Evolutionary conservation across 192 early-diverging fungal species (phyloP).

Genomic region (Coemansia sp.): DNA sequence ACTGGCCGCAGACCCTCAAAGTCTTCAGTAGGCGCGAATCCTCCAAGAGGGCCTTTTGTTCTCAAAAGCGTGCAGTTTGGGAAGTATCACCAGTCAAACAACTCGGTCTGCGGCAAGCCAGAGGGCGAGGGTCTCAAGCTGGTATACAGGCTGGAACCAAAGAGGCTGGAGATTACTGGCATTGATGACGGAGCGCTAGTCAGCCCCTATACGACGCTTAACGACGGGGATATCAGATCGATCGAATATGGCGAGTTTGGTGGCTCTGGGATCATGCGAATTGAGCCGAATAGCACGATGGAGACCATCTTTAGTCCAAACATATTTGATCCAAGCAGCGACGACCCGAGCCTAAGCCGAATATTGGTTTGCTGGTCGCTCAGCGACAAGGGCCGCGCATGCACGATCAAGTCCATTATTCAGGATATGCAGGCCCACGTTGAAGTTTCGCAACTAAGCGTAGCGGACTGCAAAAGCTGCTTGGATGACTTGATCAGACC

Average conservation of each 20-base stretch:
- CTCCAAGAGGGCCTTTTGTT: not conserved
- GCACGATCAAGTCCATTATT: not conserved
- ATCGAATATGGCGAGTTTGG: slow-evolving; percentile 15
- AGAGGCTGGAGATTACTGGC: slow-evolving; percentile 18
- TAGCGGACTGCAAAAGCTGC: slow-evolving; percentile 2
- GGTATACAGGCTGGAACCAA: slow-evolving; percentile 1
- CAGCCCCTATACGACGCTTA: slow-evolving; percentile 16
- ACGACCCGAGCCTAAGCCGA: slow-evolving; percentile 9
- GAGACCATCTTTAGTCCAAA: slow-evolving; percentile 28
- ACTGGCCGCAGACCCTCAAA: not conserved
- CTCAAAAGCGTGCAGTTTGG: slow-evolving; percentile 24
- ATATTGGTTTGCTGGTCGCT: slow-evolving; percentile 24
- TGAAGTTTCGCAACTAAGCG: slow-evolving; percentile 4
- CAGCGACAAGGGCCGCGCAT: slow-evolving; percentile 1
- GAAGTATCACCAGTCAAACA: slow-evolving; percentile 15
- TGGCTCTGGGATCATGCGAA: slow-evolving; percentile 22
- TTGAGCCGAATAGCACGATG: slow-evolving; percentile 23
- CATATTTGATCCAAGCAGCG: slow-evolving; percentile 33
- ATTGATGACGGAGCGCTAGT: slow-evolving; percentile 10
- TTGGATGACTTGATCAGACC: slow-evolving; percentile 28
- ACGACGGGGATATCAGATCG: slow-evolving; percentile 15
- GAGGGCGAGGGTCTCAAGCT: slow-evolving; percentile 6
- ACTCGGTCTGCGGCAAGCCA: not conserved
- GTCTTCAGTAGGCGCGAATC: not conserved
- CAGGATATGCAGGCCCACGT: not conserved